Conservation (phyloP, 257 asterid species). For the Solanum rostratum region DNA sequence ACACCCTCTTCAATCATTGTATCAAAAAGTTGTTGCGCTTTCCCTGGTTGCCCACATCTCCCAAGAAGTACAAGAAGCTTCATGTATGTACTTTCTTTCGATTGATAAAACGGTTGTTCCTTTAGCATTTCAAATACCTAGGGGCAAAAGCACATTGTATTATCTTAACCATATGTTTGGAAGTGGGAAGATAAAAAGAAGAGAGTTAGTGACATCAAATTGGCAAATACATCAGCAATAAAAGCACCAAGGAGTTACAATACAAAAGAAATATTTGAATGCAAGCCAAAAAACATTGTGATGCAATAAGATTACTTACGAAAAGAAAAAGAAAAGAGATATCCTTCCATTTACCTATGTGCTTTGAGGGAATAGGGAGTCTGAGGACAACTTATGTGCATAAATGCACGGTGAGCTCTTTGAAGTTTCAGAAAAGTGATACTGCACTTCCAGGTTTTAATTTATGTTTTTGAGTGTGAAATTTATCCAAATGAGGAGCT, state of each 20-base stretch:
- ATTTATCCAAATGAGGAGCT: not conserved
- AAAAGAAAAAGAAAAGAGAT: not conserved
- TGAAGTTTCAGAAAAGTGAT: not conserved
- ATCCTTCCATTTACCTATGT: not conserved
- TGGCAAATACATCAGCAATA: not conserved
- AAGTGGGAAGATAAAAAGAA: not conserved
- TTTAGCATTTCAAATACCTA: constrained; percentile 86
- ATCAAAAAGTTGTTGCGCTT: constrained; percentile 67
- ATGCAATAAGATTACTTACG: not conserved
- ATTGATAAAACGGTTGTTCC: constrained; percentile 76
- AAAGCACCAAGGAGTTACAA: not conserved
- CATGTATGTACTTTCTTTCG: constrained; percentile 86
- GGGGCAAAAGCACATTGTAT: not conserved
- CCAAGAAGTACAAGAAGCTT: constrained; percentile 87
- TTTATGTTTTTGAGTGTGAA: not conserved
- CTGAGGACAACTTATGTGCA: not conserved
- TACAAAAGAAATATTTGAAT: not conserved
- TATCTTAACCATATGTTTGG: not conserved
- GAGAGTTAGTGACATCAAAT: not conserved
- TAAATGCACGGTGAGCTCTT: not conserved
- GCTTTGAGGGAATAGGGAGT: not conserved
- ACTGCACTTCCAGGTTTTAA: not conserved
- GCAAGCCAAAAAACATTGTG: not conserved
- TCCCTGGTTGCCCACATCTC: constrained; percentile 70
- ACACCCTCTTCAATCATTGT: constrained; percentile 69